These are phyloP conservation scores for Nannochloropsis salina DNA, from an alignment of 108 stramenopile species.

Conservation along the genomic window DNA sequence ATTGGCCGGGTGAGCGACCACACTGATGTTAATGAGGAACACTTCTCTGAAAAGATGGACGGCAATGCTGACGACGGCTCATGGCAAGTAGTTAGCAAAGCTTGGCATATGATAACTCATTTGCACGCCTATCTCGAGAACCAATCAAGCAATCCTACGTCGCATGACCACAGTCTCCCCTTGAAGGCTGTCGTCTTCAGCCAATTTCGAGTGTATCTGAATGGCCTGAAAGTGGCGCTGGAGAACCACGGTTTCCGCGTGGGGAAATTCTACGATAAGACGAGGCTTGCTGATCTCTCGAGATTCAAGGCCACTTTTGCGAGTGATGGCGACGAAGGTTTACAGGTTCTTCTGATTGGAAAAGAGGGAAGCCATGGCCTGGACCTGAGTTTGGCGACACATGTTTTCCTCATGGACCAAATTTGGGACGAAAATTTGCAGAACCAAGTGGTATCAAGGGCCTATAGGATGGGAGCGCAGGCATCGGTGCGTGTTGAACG, in stretches of 20 bases:
- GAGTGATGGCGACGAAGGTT: slow-evolving; percentile 44
- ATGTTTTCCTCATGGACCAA: slow-evolving; percentile 80
- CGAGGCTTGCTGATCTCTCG: slow-evolving; percentile 9
- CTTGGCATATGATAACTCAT: slow-evolving; percentile 2
- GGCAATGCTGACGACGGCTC: neutral
- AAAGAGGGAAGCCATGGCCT: slow-evolving; percentile 86
- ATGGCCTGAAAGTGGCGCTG: slow-evolving; percentile 19
- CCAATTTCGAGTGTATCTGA: slow-evolving; percentile 35
- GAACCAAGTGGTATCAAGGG: slow-evolving; percentile 74
- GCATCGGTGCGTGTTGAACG: slow-evolving; percentile 75
- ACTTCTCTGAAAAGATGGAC: neutral
- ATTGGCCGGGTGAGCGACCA: neutral
- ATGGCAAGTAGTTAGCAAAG: neutral
- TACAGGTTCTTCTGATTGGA: slow-evolving; percentile 66
- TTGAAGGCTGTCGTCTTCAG: slow-evolving; percentile 49
- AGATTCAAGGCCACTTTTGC: slow-evolving; percentile 24
- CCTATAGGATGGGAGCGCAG: slow-evolving; percentile 84
- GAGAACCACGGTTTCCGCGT: neutral
- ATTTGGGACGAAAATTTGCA: slow-evolving; percentile 70
- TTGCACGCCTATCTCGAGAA: neutral
- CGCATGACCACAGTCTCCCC: neutral
- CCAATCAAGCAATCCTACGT: neutral
- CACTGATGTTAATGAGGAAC: neutral
- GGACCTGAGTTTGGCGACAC: slow-evolving; percentile 85
- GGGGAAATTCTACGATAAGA: slow-evolving; percentile 42